Conservation (phyloP, 1,284 basidiomycete species). For the Lentinula novae-zelandiae region DNA sequence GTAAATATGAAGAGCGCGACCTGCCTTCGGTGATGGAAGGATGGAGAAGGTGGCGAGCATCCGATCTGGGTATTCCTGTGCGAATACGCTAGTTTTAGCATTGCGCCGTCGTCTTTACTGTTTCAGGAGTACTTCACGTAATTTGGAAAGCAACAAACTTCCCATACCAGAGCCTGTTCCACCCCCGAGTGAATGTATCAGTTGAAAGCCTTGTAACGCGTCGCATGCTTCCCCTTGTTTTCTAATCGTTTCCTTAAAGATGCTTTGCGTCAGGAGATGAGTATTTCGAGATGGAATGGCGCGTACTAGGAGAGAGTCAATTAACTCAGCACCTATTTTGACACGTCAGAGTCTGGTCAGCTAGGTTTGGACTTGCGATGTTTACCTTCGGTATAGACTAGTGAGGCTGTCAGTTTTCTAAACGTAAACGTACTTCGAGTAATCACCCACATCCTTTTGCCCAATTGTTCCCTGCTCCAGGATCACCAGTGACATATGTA, state of each 20-base stretch:
- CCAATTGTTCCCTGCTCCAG: slow-evolving; percentile 92
- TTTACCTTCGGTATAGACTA: slow-evolving; percentile 83
- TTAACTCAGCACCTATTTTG: slow-evolving; percentile 81
- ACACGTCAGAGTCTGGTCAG: not conserved
- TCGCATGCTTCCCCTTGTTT: slow-evolving; percentile 81
- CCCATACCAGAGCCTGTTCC: slow-evolving; percentile 90
- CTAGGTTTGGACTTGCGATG: slow-evolving; percentile 3
- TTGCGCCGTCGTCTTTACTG: too few relatives aligned
- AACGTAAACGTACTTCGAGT: not conserved
- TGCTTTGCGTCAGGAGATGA: not conserved
- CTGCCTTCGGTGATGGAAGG: slow-evolving; percentile 84
- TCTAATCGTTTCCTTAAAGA: slow-evolving; percentile 62
- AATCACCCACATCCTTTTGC: slow-evolving; percentile 77
- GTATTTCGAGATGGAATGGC: not conserved
- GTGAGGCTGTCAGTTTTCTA: slow-evolving; percentile 2
- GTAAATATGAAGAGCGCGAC: slow-evolving; percentile 15
- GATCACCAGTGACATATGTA: slow-evolving; percentile 72
- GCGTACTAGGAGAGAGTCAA: slow-evolving; percentile 77
- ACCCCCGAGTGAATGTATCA: slow-evolving; percentile 91
- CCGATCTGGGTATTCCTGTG: slow-evolving; percentile 83
- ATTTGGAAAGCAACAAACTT: slow-evolving; percentile 77
- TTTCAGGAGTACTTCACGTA: slow-evolving; percentile 60
- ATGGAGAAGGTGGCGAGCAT: slow-evolving; percentile 95
- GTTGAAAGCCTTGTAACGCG: slow-evolving; percentile 90
- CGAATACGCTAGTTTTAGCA: too few relatives aligned